Percentiles rank a stretch among this genome's conserved stretches.
Conservation (phyloP, 2,329 filamentous ascomycete species). For the Penicillium sp. region DNA sequence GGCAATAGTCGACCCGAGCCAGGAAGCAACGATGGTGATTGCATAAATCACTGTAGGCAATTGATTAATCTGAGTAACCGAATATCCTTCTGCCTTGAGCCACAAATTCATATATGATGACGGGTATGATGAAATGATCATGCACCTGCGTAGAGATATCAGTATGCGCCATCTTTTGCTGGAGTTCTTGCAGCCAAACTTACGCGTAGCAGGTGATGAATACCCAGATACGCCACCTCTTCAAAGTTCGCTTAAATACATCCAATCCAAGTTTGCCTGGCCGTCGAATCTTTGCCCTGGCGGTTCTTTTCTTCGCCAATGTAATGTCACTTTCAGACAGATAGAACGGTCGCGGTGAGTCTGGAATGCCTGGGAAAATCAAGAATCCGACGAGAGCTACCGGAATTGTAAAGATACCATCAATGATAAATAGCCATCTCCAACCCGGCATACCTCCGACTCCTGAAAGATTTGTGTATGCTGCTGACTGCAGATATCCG, state of each 20-base stretch:
- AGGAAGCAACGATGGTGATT: constrained; percentile 54
- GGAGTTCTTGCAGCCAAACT: constrained; percentile 24
- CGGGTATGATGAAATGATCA: constrained; percentile 54
- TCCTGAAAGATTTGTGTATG: constrained; percentile 58
- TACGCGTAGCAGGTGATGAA: constrained; percentile 56
- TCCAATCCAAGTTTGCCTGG: constrained; percentile 48
- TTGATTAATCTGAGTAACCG: constrained; percentile 54
- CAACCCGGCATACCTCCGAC: constrained; percentile 55
- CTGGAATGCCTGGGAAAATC: constrained; percentile 50
- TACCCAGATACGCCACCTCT: constrained; percentile 58
- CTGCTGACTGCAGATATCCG: constrained; percentile 61
- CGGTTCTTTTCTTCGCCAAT: constrained; percentile 40
- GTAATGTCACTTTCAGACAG: constrained; percentile 41
- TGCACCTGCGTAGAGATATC: constrained; percentile 36
- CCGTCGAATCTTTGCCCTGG: constrained; percentile 33
- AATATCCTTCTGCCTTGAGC: constrained; percentile 56
- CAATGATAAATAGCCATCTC: constrained; percentile 63
- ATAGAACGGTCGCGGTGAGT: constrained; percentile 46
- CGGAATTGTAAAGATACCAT: constrained; percentile 61
- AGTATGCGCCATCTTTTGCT: neutral
- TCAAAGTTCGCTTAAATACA: constrained; percentile 52
- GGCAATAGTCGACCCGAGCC: constrained; percentile 56
- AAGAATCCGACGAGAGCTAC: constrained; percentile 60
- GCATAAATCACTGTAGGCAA: constrained; percentile 55
- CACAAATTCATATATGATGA: constrained; percentile 56